Base-by-base conservation (phyloP, 2,329 filamentous ascomycete species). In the Incumbomyces lentus region DNA sequence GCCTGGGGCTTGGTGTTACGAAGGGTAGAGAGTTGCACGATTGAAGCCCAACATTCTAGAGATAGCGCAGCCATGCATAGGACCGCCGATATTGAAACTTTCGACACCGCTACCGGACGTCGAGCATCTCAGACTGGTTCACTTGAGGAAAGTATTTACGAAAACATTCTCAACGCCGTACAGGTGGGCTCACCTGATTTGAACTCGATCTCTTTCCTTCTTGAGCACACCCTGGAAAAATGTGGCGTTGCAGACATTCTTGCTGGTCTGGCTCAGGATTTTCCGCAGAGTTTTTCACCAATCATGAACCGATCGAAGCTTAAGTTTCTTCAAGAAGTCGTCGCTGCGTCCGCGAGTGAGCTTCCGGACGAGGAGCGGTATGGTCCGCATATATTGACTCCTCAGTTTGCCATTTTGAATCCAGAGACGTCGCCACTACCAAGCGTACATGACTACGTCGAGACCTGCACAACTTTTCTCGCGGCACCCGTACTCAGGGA, bases 1-100 rank as follows among this genome's bases (percentile, higher is more conserved):
- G 78, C 84, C 2, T 96, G 89, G 89, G 79, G 82, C 3, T 70
- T 90, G 40, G 76, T 95, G 19, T 70, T 89, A 8, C 77, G 84
- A 57, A 73, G 76, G 19, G 78, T 92, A 67, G 78, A 79, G 54
- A 67, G 78, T 35, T 76, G 76, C 11, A 82, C 80, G 53, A 72
- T 77, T 47, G 71, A 71, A 42, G 71, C 81, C 38, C 78, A 76
- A 33, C 80, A 84, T 59, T 58, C 55, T n/a, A 62, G 68, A 45
- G 67, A 71, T 49, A 51, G 65, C 42, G 63, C 66, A 37, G 65
- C 70, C 46, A 64, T 64, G 8, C 60, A 68, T 29, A 65, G 56
- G 50, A 65, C 66, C 35, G 60, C 66, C 19, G 62, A 70, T 42
- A 64, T 62, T 2, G 64, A 65, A 39, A 61, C 61, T 3, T 64